These are phyloP conservation scores for Mycogone perniciosa DNA, from an alignment of 2,329 filamentous ascomycete species.

Conservation along the genomic window DNA sequence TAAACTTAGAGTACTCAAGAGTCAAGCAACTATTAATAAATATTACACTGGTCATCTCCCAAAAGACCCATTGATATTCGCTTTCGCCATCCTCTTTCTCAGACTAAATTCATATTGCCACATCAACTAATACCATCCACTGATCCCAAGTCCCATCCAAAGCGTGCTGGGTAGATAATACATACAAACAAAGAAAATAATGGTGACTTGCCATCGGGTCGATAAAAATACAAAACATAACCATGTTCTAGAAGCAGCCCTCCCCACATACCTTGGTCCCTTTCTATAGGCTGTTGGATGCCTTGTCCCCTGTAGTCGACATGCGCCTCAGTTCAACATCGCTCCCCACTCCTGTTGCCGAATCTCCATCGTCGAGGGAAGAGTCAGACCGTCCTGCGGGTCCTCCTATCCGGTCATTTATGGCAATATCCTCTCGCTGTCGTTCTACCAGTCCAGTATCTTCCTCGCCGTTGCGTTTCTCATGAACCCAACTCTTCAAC, in stretches of 20 bases:
- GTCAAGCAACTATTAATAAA: no score
- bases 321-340: slow-evolving; percentile 29
- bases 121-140: no score
- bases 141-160: no score
- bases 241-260: slow-evolving; percentile 15
- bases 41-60: no score
- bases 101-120: no score
- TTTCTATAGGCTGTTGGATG: slow-evolving; percentile 1
- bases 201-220: background rate
- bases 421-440: slow-evolving; percentile 3
- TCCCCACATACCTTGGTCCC: background rate
- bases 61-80: no score
- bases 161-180: no score
- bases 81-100: no score
- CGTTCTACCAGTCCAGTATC: background rate
- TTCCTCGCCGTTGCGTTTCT: background rate
- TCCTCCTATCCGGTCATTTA: slow-evolving; percentile 5
- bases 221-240: background rate
- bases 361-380: slow-evolving; percentile 25
- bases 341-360: slow-evolving; percentile 21
- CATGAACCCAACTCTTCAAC: slow-evolving; percentile 17
- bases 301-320: slow-evolving; percentile 21
- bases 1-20: no score
- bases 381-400: slow-evolving; percentile 14
- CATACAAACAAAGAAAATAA: no score